These are phyloP conservation scores for Aleurites moluccanus DNA, from an alignment of 441 rosid genomes.

Conservation along the genomic window DNA sequence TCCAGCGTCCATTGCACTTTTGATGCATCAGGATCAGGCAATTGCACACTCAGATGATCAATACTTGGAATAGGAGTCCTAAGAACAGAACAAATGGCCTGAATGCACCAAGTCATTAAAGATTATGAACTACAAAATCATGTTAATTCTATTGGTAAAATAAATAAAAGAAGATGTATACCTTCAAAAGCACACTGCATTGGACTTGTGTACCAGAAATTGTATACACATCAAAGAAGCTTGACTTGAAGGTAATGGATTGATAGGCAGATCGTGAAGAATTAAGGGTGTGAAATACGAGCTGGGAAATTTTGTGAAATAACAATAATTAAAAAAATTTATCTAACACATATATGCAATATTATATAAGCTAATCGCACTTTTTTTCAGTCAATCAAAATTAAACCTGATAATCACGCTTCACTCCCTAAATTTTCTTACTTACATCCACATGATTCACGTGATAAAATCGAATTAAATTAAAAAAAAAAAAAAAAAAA, in stretches of 20 bases:
- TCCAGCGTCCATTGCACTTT: slow-evolving; percentile 78
- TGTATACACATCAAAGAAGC: slow-evolving; percentile 65
- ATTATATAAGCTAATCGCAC: not conserved
- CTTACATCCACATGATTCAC: not conserved
- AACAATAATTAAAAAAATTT: slow-evolving; percentile 9
- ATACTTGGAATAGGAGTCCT: slow-evolving; percentile 66
- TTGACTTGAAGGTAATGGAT: slow-evolving; percentile 53
- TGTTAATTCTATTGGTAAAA: not conserved
- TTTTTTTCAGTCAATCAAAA: not conserved
- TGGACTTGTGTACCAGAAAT: slow-evolving; percentile 54
- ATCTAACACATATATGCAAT: not conserved
- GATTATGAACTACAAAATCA: slow-evolving; percentile 2
- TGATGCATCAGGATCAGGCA: slow-evolving; percentile 70
- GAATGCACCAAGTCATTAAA: slow-evolving; percentile 17
- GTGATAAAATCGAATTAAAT: not conserved
- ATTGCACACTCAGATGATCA: slow-evolving; percentile 63
- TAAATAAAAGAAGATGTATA: slow-evolving; percentile 18
- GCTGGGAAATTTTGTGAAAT: slow-evolving; percentile 28
- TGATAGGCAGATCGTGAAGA: slow-evolving; percentile 76
- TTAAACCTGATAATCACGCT: too few relatives aligned
- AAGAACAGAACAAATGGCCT: slow-evolving; percentile 85
- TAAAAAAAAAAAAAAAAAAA: too few relatives aligned
- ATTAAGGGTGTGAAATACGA: slow-evolving; percentile 67
- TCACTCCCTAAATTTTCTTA: too few relatives aligned
- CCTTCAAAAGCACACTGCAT: slow-evolving; percentile 82